A percentile compares a stretch with the other conserved stretches of the same genome.
Conservation (phyloP, 805 yeast species). For the Danielia oregonensis region DNA sequence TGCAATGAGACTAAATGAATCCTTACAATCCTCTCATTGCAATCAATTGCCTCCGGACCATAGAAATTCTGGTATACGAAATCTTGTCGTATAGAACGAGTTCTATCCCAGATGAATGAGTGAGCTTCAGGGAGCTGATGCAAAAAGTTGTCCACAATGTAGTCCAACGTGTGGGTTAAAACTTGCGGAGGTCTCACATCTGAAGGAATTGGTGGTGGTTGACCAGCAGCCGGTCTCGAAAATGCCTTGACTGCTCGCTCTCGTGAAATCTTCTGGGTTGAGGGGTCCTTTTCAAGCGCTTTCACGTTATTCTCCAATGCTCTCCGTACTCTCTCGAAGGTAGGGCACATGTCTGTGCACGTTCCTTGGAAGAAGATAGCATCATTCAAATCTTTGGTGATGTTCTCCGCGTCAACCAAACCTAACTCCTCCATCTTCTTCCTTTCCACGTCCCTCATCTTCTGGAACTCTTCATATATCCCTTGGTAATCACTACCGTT, state of each 20-base stretch:
- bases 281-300: conserved; percentile 65
- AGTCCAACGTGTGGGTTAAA: conserved; percentile 61
- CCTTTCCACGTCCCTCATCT: conserved; percentile 72
- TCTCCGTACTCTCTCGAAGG: conserved; percentile 85
- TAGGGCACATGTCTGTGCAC: conserved; percentile 93
- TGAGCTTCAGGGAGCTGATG: conserved; percentile 78
- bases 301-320: conserved; percentile 84
- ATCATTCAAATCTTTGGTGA: conserved; percentile 75
- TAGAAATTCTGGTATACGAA: conserved; percentile 91
- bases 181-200: conserved; percentile 93
- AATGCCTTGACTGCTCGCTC: conserved; percentile 81
- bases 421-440: conserved; percentile 74
- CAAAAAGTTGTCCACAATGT: conserved; percentile 62
- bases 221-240: conserved; percentile 96
- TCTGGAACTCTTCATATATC: conserved; percentile 70
- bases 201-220: conserved; percentile 95
- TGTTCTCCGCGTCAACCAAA: conserved; percentile 83
- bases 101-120: conserved; percentile 94
- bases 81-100: conserved; percentile 94
- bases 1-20: conserved; percentile 81
- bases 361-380: conserved; percentile 88
- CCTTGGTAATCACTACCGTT: conserved; percentile 59
- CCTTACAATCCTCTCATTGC: conserved; percentile 87
- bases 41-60: conserved; percentile 91
- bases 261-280: conserved; percentile 49